phyloP scores from a whole-genome alignment of 2,329 filamentous ascomycete species.

The Phialemonium atrogriseum region DNA sequence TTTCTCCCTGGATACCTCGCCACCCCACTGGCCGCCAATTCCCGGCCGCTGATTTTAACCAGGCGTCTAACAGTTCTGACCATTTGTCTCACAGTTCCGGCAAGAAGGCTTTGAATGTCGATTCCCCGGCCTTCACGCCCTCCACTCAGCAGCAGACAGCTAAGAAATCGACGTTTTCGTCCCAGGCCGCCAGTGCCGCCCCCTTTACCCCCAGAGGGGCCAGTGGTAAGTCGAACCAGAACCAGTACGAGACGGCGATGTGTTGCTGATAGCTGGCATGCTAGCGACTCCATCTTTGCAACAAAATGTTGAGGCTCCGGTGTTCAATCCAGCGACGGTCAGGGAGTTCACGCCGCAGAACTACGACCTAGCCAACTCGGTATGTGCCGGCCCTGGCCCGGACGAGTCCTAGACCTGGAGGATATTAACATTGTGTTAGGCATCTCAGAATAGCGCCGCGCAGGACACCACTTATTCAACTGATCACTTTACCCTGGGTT shows the following conservation, averaged over 20 bases:
- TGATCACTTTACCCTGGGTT: constrained; percentile 57
- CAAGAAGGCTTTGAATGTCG: constrained; percentile 84
- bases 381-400: constrained; percentile 21
- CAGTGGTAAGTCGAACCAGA: constrained; percentile 24
- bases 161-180: constrained; percentile 74
- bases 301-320: constrained; percentile 11
- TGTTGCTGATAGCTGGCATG: constrained; percentile 21
- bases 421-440: constrained; percentile 6
- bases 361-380: constrained; percentile 41
- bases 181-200: constrained; percentile 81
- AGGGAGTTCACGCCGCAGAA: constrained; percentile 51
- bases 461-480: constrained; percentile 42
- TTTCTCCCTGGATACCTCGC: no score
- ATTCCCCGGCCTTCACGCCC: constrained; percentile 92
- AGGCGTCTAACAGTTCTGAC: no score
- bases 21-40: no score
- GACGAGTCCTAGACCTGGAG: neutral
- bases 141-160: constrained; percentile 34
- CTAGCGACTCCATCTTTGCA: constrained; percentile 30
- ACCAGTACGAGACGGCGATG: constrained; percentile 15
- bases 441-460: constrained; percentile 34
- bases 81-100: constrained; percentile 24
- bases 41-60: no score
- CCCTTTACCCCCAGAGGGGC: constrained; percentile 69
- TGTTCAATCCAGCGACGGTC: constrained; percentile 49